These are phyloP conservation scores for Boletus semigastroideus DNA, from an alignment of 1,284 basidiomycete species.

Conservation along the genomic window DNA sequence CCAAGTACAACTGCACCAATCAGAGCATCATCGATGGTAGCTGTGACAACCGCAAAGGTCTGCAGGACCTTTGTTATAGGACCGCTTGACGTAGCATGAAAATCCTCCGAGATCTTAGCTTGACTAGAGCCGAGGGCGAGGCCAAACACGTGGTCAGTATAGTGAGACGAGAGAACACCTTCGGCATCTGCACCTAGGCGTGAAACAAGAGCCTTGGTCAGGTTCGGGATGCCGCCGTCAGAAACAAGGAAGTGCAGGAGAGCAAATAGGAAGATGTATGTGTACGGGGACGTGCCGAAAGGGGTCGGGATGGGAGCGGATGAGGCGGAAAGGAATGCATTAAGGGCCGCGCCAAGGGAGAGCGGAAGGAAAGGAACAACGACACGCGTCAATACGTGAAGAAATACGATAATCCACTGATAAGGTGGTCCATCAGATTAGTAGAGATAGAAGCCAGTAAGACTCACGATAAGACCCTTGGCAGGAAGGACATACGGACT, in stretches of 20 bases:
- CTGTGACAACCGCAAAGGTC: conserved; percentile 79
- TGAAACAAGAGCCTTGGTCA: conserved; percentile 73
- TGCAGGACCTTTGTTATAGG: conserved; percentile 88
- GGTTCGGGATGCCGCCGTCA: conserved; percentile 66
- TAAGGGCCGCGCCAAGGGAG: conserved; percentile 68
- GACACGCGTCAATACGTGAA: conserved; percentile 73
- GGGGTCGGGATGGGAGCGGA: conserved; percentile 17
- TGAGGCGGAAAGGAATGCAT: conserved; percentile 47
- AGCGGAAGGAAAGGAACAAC: conserved; percentile 76
- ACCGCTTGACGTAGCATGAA: conserved; percentile 74
- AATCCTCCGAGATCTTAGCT: conserved; percentile 52
- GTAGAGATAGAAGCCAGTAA: neutral
- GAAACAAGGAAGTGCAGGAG: conserved; percentile 66
- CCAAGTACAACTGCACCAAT: conserved; percentile 68
- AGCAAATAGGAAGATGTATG: conserved; percentile 62
- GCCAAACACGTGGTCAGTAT: conserved; percentile 78
- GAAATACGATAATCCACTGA: conserved; percentile 62
- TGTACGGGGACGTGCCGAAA: conserved; percentile 57
- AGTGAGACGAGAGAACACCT: conserved; percentile 75
- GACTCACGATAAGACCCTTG: conserved; percentile 26
- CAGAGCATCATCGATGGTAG: conserved; percentile 77
- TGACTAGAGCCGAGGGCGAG: conserved; percentile 69
- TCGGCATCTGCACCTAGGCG: conserved; percentile 89
- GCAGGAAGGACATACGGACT: conserved; percentile 20
- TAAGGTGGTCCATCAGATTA: conserved; percentile 9